phyloP scores from a whole-genome alignment of 1,284 basidiomycete genomes.

The Exobasidium cylindrosporum region DNA sequence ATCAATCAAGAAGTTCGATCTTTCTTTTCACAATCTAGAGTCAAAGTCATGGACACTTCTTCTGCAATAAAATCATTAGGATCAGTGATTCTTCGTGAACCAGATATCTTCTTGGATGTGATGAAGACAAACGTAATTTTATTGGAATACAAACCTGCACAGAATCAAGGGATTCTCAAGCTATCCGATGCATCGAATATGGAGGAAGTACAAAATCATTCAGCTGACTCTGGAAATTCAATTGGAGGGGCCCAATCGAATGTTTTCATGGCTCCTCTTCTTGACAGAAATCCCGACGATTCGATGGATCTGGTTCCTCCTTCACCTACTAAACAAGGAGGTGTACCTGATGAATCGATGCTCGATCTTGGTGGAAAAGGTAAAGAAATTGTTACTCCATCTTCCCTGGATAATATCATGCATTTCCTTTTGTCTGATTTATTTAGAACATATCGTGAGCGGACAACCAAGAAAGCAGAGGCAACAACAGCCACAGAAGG shows the following conservation, averaged over 20 bases:
- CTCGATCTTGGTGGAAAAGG: not conserved
- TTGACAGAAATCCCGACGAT: slow-evolving; percentile 59
- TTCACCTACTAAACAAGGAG: slow-evolving; percentile 26
- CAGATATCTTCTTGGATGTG: slow-evolving; percentile 72
- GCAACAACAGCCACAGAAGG: not conserved
- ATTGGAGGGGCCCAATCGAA: no score
- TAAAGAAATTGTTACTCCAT: slow-evolving; percentile 16
- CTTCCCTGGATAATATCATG: slow-evolving; percentile 63
- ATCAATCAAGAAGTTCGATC: slow-evolving; percentile 73
- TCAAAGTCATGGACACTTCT: slow-evolving; percentile 64
- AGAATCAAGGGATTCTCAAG: slow-evolving; percentile 31
- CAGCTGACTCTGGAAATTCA: not conserved
- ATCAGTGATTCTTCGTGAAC: slow-evolving; percentile 77
- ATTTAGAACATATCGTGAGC: slow-evolving; percentile 63
- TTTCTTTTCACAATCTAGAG: slow-evolving; percentile 53
- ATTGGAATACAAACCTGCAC: slow-evolving; percentile 33
- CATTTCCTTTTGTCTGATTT: slow-evolving; percentile 73
- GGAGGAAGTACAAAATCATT: not conserved
- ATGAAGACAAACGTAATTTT: slow-evolving; percentile 40
- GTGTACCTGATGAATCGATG: not conserved
- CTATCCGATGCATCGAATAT: slow-evolving; percentile 10
- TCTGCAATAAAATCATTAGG: slow-evolving; percentile 74
- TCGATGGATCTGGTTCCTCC: slow-evolving; percentile 65
- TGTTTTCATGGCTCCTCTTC: no score
- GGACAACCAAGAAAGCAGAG: not conserved